Evolutionary conservation across 371 early-diverging fungal genomes (phyloP), one percentile per base, ranked within the genome.

Genomic region (Rhizomucor miehei): DNA sequence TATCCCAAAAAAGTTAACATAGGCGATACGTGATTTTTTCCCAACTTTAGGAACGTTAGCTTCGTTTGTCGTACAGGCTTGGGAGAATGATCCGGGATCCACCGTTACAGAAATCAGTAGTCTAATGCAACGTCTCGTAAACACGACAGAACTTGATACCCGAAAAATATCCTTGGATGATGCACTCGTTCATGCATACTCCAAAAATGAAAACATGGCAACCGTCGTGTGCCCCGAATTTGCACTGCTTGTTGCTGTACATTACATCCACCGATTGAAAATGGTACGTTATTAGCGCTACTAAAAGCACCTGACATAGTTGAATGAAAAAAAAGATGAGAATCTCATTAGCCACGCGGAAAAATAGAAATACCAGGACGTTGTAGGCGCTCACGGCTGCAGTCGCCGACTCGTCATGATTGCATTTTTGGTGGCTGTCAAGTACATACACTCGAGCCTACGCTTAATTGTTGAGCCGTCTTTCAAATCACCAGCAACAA

Each of bases 341-440:
- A 24, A n/a, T 24, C 19, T 9, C 16, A 23, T 44, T 43, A 17
- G 34, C 44, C 12, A 16, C 29, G 14, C 38, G 34, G 13, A 17
- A 20, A 29, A 38, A 50, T 52, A 80, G 82, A 73, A 75, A 65
- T 73, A 80, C 40, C 64, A 63, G 3, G 63, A 67, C 24, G 65
- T 80, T 19, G 75, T 67, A 50, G 84, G 81, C 0, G 77, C 75
- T 44, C 52, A 72, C 17, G 82, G 84, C 13, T 84, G 82, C 47
- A 73, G 78, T 6, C 76, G 72, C 21, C 75, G 84, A 0, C 66
- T 84, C 40, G 75, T 84, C 10, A 55, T 79, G 54, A 71, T 79
- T 3, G 82, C 84, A n/a, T 84, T 67, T 38, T 78, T 79, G 48
- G 76, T 84, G 57, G 82, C 82, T 9, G 72, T 79, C 11, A 84